A percentile compares a stretch with the other conserved stretches of the same genome.
Evolutionary conservation across 148 eudicot species (phyloP).

Genomic region (Oxyria digyna): DNA sequence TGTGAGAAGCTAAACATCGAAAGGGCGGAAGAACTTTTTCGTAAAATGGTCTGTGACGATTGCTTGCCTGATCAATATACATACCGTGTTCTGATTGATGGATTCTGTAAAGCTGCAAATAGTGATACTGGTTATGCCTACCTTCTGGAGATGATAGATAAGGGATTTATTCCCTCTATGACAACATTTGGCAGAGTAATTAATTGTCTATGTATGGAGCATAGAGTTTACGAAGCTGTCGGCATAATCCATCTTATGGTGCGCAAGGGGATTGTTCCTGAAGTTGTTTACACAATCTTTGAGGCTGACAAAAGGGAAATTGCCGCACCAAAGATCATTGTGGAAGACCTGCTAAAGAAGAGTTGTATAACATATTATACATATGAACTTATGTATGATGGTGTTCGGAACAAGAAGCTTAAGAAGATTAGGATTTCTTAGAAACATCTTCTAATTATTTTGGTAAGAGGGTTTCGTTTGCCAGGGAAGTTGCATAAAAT

Average conservation of each 20-base stretch:
- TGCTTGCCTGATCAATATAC: slow-evolving; percentile 60
- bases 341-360: slow-evolving; percentile 80
- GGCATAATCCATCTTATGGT: slow-evolving; percentile 66
- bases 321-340: slow-evolving; percentile 89
- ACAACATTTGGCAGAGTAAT: slow-evolving; percentile 76
- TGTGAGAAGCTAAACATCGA: slow-evolving; percentile 55
- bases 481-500: background rate
- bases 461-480: background rate
- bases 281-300: slow-evolving; percentile 55
- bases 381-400: slow-evolving; percentile 81
- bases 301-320: slow-evolving; percentile 69
- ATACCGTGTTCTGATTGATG: slow-evolving; percentile 72
- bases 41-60: slow-evolving; percentile 46
- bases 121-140: slow-evolving; percentile 47
- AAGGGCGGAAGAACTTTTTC: slow-evolving; percentile 48
- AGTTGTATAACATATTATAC: slow-evolving; percentile 71
- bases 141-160: slow-evolving; percentile 39
- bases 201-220: slow-evolving; percentile 69
- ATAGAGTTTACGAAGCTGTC: slow-evolving; percentile 64
- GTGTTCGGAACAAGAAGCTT: slow-evolving; percentile 68
- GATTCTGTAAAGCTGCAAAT: slow-evolving; percentile 70
- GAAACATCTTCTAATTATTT: background rate
- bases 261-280: slow-evolving; percentile 70
- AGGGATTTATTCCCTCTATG: slow-evolving; percentile 59
- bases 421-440: slow-evolving; percentile 16